Evolutionary conservation across 352 stramenopile species (phyloP), one percentile per base, ranked within the genome.

Genomic region (Globisporangium cederbergense): DNA sequence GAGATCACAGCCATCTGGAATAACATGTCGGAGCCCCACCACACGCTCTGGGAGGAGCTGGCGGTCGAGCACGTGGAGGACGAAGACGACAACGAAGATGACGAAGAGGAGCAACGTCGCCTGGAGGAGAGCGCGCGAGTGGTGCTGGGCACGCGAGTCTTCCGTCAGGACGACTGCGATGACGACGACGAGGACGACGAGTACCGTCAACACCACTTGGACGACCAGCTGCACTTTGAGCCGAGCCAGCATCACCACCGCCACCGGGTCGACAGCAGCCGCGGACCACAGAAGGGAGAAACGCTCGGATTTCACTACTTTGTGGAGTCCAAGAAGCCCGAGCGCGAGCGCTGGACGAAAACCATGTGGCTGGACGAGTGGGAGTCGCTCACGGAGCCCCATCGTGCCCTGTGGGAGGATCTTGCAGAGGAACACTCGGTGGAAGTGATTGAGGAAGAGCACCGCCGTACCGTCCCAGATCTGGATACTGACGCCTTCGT

Each of bases 1-100:
- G 73, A 79, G 49, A 65, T 73, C 38, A 60, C 59, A 20, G 64
- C 69, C n/a, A 68, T 78, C 13, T 81, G 76, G 73, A 57, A 49
- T 34, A 61, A 57, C 42, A 78, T 81, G 64, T 71, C 74, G 22
- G 66, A 78, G 50, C 64, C 63, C 16, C 67, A 79, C 43, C 70
- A 79, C 30, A 49, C 68, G n/a, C 43, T 77, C 38, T 86, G 77
- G 75, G 47, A 68, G 13, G 75, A 75, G 46, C 60, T 81, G 36
- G 73, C 74, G 4, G 57, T 56, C 20, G 67, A 80, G 46, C 56
- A 69, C 5, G 47, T 32, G 28, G 56, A 66, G 5, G 22, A 16
- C 34, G 47, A 66, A 1, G 28, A 55, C 16, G 34, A 34, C 2
- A n/a, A 16, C 34, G 47, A 66, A 1, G 53, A 42, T 25, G 56